Evolutionary conservation across 2,329 filamentous ascomycete genomes (phyloP).

Genomic region (Stemphylium vesicarium): DNA sequence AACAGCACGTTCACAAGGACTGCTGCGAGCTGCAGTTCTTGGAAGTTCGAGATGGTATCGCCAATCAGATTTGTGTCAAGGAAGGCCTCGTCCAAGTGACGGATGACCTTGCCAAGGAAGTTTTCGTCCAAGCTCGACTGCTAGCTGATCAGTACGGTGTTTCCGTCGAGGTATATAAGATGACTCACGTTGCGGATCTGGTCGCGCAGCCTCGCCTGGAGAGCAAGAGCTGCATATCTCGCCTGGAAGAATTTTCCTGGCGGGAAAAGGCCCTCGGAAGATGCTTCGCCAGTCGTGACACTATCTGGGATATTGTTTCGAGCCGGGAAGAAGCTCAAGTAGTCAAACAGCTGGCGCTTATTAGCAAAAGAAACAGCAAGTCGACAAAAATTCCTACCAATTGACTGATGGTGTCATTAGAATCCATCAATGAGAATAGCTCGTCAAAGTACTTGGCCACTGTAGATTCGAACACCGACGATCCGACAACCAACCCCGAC

Average conservation of each 20-base stretch:
- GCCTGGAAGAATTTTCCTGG: slow-evolving; percentile 45
- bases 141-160: slow-evolving; percentile 14
- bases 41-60: slow-evolving; percentile 23
- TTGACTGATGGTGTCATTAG: slow-evolving; percentile 63
- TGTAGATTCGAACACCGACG: slow-evolving; percentile 71
- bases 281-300: slow-evolving; percentile 31
- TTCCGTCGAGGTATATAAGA: neutral
- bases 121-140: slow-evolving; percentile 42
- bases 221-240: slow-evolving; percentile 41
- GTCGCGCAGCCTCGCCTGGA: slow-evolving; percentile 38
- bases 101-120: slow-evolving; percentile 41
- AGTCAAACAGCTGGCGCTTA: slow-evolving; percentile 39
- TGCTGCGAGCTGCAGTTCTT: slow-evolving; percentile 35
- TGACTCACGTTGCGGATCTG: slow-evolving; percentile 39
- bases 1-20: slow-evolving; percentile 38
- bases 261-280: slow-evolving; percentile 40
- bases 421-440: slow-evolving; percentile 79
- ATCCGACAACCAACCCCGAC: slow-evolving; percentile 32
- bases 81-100: slow-evolving; percentile 38
- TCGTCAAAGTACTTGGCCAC: slow-evolving; percentile 83
- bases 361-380: slow-evolving; percentile 16
- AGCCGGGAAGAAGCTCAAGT: slow-evolving; percentile 42
- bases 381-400: slow-evolving; percentile 21
- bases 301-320: slow-evolving; percentile 37
- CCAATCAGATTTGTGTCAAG: slow-evolving; percentile 36